Percentiles rank a stretch among this genome's conserved stretches.
These are phyloP conservation scores for Candida arabinofermentans DNA, from an alignment of 805 yeast genomes.

Conservation along the genomic window DNA sequence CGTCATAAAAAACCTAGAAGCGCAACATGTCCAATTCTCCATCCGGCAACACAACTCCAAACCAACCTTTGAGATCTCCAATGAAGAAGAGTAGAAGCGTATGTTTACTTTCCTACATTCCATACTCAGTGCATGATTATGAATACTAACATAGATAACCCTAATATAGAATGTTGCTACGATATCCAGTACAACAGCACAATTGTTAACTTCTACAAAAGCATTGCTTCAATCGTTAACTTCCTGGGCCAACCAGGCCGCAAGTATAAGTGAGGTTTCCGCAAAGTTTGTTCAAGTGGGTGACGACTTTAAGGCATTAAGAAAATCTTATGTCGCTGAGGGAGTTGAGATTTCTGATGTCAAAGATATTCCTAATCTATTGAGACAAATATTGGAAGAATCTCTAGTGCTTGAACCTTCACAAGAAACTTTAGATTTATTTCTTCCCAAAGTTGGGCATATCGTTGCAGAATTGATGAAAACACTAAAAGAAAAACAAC, in stretches of 20 bases:
- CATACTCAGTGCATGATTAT: not conserved
- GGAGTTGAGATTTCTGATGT: constrained; percentile 81
- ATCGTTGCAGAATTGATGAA: constrained; percentile 79
- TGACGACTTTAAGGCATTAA: constrained; percentile 84
- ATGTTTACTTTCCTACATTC: not conserved
- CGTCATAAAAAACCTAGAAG: not conserved
- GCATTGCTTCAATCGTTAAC: constrained; percentile 81
- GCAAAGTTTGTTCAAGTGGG: constrained; percentile 90
- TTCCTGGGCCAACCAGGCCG: constrained; percentile 83
- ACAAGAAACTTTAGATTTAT: constrained; percentile 73
- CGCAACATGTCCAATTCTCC: constrained; percentile 14
- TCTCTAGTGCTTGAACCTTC: constrained; percentile 84
- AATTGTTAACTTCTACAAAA: constrained; percentile 79
- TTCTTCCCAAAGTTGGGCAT: constrained; percentile 79
- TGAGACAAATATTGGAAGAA: constrained; percentile 76
- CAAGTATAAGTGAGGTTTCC: constrained; percentile 79
- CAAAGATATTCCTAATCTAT: constrained; percentile 84
- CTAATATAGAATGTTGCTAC: constrained; percentile 59
- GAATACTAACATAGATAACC: not conserved
- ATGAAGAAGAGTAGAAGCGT: not conserved
- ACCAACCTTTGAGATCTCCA: constrained; percentile 1
- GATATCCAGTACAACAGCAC: constrained; percentile 57
- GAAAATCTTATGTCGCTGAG: constrained; percentile 70
- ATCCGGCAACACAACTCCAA: not conserved
- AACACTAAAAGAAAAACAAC: constrained; percentile 77